A percentile compares a stretch with the other conserved stretches of the same genome.
phyloP scores from a whole-genome alignment of 192 early-diverging fungal species.

The Radiomyces spectabilis region DNA sequence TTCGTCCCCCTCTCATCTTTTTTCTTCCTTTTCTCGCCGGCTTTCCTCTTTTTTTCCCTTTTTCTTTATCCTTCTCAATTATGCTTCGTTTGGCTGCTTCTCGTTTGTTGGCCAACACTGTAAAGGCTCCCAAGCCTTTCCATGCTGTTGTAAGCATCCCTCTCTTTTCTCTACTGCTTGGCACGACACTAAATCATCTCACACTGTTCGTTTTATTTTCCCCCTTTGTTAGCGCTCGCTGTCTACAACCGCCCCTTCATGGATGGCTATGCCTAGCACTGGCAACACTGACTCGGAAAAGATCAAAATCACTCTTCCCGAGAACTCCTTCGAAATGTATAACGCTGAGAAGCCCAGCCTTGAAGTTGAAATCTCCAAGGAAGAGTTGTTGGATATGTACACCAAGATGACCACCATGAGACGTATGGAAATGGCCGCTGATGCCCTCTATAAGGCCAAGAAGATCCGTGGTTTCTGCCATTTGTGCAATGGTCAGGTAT shows the following conservation, averaged over 20 bases:
- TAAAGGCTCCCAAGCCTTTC: conserved; percentile 11
- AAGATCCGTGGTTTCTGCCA: conserved; percentile 98
- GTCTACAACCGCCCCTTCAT: conserved; percentile 23
- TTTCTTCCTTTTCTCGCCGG: background rate
- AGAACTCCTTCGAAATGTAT: conserved; percentile 73
- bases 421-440: conserved; percentile 88
- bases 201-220: background rate
- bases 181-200: no score
- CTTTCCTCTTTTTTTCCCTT: conserved; percentile 1
- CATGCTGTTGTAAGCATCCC: conserved; percentile 7
- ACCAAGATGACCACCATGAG: conserved; percentile 83
- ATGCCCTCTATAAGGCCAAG: conserved; percentile 94
- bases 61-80: conserved; percentile 1
- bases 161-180: background rate
- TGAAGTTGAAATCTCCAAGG: conserved; percentile 55
- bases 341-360: conserved; percentile 68
- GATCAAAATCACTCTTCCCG: conserved; percentile 65
- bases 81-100: conserved; percentile 29
- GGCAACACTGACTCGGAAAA: conserved; percentile 17
- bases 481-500: conserved; percentile 92
- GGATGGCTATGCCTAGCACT: conserved; percentile 3
- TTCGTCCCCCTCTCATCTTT: background rate
- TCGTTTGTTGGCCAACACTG: conserved; percentile 20
- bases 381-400: conserved; percentile 78
- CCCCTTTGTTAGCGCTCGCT: conserved; percentile 25